Percentiles rank a stretch among this genome's conserved stretches.
Conservation (phyloP, 1,284 basidiomycete genomes). For the Heterobasidion annosum region DNA sequence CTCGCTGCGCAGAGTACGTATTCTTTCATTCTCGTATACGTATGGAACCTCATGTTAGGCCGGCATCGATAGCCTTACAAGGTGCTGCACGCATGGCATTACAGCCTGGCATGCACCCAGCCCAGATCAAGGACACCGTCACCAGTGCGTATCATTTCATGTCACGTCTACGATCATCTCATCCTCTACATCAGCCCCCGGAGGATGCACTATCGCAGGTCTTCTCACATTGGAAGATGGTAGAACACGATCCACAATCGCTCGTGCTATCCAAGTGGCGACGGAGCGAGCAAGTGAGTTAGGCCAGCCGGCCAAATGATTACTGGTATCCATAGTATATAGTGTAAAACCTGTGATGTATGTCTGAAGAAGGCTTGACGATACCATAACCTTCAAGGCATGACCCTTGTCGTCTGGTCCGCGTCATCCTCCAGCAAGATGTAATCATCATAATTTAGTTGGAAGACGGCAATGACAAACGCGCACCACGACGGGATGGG, state of each 20-base stretch:
- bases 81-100: constrained; percentile 96
- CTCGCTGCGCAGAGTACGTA: constrained; percentile 85
- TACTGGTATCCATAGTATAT: background rate
- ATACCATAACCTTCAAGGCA: background rate
- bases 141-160: constrained; percentile 64
- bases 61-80: constrained; percentile 60
- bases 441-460: no score
- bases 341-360: background rate
- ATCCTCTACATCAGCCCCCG: constrained; percentile 61
- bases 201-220: constrained; percentile 98
- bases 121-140: constrained; percentile 95
- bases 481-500: no score
- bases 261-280: constrained; percentile 90
- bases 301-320: constrained; percentile 33
- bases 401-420: no score
- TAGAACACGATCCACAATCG: constrained; percentile 88
- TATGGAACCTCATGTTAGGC: constrained; percentile 23
- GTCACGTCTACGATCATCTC: background rate
- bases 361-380: background rate
- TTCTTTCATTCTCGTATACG: background rate
- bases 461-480: no score
- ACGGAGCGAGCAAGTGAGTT: constrained; percentile 81
- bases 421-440: no score
- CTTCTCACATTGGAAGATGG: constrained; percentile 94
- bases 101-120: constrained; percentile 83